Evolutionary conservation across 225 moss, liverwort and hornwort species (phyloP).

Genomic region (Pleurozium schreberi): DNA sequence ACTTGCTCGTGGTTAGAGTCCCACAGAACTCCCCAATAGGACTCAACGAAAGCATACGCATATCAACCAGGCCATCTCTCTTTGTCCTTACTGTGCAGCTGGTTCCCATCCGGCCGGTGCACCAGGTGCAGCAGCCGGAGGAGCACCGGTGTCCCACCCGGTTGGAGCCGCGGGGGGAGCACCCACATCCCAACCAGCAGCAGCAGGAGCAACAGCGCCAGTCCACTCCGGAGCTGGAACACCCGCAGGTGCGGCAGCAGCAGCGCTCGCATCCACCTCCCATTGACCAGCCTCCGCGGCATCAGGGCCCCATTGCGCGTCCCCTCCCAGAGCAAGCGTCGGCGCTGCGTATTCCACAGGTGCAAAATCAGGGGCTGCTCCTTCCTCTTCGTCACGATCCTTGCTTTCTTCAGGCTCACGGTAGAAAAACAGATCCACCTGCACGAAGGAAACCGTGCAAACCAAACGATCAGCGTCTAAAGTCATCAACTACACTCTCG

Average conservation of each 20-base stretch:
- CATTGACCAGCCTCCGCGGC: constrained; percentile 6
- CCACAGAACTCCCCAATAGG: background rate
- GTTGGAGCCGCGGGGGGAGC: background rate
- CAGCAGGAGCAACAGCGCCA: background rate
- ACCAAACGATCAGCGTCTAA: background rate
- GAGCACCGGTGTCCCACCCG: constrained; percentile 6
- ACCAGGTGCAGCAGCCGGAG: background rate
- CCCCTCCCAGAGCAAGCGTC: background rate
- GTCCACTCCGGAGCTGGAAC: constrained; percentile 6
- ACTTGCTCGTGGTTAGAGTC: background rate
- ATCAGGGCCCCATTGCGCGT: constrained; percentile 9
- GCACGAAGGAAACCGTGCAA: background rate
- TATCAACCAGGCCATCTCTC: background rate
- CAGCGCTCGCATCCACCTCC: background rate
- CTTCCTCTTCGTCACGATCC: constrained; percentile 27
- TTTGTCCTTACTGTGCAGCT: background rate
- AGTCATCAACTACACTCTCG: background rate
- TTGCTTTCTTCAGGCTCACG: constrained; percentile 18
- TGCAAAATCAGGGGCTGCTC: constrained; percentile 15
- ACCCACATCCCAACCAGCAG: constrained; percentile 11
- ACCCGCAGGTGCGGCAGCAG: background rate
- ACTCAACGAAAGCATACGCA: background rate
- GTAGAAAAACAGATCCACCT: constrained; percentile 29
- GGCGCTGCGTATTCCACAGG: constrained; percentile 9
- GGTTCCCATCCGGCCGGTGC: constrained; percentile 20